Percentiles rank a stretch among this genome's conserved stretches.
phyloP scores from a whole-genome alignment of 345 rosid genomes.

The Passiflora organensis region DNA sequence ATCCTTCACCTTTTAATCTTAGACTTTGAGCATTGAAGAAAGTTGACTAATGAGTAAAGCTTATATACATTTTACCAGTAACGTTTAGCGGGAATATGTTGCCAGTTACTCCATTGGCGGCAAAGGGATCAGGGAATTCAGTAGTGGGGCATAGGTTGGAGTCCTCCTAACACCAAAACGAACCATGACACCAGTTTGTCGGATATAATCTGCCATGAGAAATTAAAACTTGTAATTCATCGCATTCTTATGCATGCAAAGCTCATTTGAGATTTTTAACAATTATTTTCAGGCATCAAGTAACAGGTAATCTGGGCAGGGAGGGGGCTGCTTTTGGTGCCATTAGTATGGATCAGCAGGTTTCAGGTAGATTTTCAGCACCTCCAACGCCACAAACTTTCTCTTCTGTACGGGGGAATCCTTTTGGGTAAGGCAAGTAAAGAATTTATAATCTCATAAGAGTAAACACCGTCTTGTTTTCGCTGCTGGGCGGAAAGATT shows the following conservation, averaged over 20 bases:
- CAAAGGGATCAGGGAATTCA: too few relatives aligned
- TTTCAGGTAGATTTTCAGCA: slow-evolving; percentile 36
- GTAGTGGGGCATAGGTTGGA: too few relatives aligned
- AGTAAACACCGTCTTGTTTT: slow-evolving; percentile 42
- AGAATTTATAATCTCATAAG: slow-evolving; percentile 7
- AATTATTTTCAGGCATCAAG: slow-evolving; percentile 37
- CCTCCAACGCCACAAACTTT: slow-evolving; percentile 36
- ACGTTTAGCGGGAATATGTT: too few relatives aligned
- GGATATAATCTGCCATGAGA: too few relatives aligned
- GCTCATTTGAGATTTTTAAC: background rate
- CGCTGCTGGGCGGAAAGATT: slow-evolving; percentile 27
- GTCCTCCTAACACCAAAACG: too few relatives aligned
- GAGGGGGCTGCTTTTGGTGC: slow-evolving; percentile 34
- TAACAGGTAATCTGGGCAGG: slow-evolving; percentile 28
- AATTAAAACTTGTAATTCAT: too few relatives aligned
- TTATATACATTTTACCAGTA: too few relatives aligned
- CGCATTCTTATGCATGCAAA: background rate
- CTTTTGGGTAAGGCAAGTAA: slow-evolving; percentile 40
- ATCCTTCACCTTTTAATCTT: too few relatives aligned
- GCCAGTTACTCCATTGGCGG: too few relatives aligned
- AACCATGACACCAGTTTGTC: too few relatives aligned
- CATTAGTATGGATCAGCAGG: slow-evolving; percentile 41
- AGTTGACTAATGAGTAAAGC: too few relatives aligned
- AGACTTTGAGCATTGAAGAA: too few relatives aligned
- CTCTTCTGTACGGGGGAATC: slow-evolving; percentile 58